phyloP scores from a whole-genome alignment of 345 rosid species.

The Aquilaria sinensis region DNA sequence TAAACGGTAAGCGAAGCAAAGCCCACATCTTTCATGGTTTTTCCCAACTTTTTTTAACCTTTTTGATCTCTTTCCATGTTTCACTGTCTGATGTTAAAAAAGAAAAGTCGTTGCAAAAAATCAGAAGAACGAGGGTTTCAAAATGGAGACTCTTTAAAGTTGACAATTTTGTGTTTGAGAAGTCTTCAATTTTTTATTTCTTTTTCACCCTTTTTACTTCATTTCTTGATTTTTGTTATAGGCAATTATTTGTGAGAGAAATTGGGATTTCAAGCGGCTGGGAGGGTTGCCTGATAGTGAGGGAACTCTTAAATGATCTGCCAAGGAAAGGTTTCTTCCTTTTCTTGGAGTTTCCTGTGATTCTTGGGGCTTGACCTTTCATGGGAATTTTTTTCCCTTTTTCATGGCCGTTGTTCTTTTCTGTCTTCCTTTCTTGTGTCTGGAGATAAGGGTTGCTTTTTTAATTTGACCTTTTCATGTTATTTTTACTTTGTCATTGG shows the following conservation, averaged over 20 bases:
- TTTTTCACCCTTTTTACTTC: neutral
- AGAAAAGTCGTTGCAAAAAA: constrained; percentile 8
- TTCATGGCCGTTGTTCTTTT: constrained; percentile 30
- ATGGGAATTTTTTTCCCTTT: constrained; percentile 26
- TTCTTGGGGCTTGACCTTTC: constrained; percentile 34
- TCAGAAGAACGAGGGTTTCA: constrained; percentile 4
- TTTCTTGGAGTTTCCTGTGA: constrained; percentile 48
- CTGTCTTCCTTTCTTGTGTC: constrained; percentile 24
- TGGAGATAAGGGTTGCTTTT: constrained; percentile 24
- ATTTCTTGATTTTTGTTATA: constrained; percentile 14
- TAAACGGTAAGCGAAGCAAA: constrained; percentile 24
- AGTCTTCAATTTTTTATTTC: constrained; percentile 12
- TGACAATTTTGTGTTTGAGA: constrained; percentile 15
- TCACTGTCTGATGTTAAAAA: constrained; percentile 13
- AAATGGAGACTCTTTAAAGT: constrained; percentile 14
- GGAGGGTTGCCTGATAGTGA: constrained; percentile 59
- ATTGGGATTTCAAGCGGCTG: constrained; percentile 30
- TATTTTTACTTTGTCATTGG: neutral
- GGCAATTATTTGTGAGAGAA: constrained; percentile 22
- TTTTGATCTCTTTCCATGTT: constrained; percentile 9
- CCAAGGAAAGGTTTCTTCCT: constrained; percentile 22
- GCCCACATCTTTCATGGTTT: constrained; percentile 11
- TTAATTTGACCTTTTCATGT: constrained; percentile 10
- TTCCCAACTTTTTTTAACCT: constrained; percentile 1
- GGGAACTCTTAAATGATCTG: constrained; percentile 36